Evolutionary conservation across 139 green algal species (phyloP).

Genomic region (Microglena sp.): DNA sequence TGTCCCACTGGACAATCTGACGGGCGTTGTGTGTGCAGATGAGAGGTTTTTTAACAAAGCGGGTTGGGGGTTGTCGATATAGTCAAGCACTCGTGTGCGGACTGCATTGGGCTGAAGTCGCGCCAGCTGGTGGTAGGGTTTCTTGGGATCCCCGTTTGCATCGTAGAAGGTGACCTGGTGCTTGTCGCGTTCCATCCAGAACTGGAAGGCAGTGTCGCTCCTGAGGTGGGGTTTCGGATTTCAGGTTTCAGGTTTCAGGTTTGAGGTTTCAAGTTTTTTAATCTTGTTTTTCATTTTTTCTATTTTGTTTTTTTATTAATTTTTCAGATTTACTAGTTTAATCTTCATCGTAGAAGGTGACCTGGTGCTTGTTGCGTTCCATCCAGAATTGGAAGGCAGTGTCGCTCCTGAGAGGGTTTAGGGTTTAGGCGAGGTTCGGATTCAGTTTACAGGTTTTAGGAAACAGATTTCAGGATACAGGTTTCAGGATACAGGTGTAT

Average conservation of each 20-base stretch:
- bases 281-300: too few species aligned
- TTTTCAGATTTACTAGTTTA: too few species aligned
- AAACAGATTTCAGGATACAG: too few species aligned
- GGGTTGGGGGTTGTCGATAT: neutral
- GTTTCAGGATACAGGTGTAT: too few species aligned
- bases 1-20: too few species aligned
- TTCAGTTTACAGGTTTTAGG: too few species aligned
- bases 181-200: slow-evolving; percentile 30
- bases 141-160: neutral
- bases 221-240: too few species aligned
- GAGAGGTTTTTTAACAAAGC: neutral
- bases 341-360: slow-evolving; percentile 19
- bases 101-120: slow-evolving; percentile 26
- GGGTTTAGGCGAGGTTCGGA: too few species aligned
- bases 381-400: slow-evolving; percentile 25
- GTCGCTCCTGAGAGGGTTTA: slow-evolving; percentile 11
- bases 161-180: slow-evolving; percentile 23
- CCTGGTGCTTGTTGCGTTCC: slow-evolving; percentile 21
- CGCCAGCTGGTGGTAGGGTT: slow-evolving; percentile 21
- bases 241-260: too few species aligned
- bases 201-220: slow-evolving; percentile 13
- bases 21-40: too few species aligned
- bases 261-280: too few species aligned
- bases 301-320: too few species aligned
- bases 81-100: slow-evolving; percentile 7